Evolutionary conservation across 192 early-diverging fungal species (phyloP).

Genomic region (Chytriomyces sp.): DNA sequence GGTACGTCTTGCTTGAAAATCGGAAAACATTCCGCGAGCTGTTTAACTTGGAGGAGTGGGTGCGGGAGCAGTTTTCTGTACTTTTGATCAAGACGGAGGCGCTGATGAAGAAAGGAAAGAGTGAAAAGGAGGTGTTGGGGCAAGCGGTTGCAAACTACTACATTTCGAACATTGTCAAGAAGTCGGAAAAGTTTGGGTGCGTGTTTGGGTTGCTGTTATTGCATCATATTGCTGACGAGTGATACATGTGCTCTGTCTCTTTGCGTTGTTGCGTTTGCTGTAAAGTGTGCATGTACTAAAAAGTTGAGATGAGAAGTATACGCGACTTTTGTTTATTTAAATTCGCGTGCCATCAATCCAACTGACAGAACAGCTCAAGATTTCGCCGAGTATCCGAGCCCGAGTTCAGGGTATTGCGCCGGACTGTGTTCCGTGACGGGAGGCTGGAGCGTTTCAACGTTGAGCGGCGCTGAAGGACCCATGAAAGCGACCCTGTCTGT

Average conservation of each 20-base stretch:
- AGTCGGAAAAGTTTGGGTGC: neutral
- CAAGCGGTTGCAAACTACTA: slow-evolving; percentile 23
- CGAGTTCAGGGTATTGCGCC: slow-evolving; percentile 66
- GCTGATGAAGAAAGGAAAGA: neutral
- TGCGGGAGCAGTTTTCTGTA: slow-evolving; percentile 20
- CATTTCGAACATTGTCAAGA: slow-evolving; percentile 29
- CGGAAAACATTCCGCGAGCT: neutral
- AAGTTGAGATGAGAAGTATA: neutral
- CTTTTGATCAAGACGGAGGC: slow-evolving; percentile 19
- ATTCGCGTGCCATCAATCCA: no score
- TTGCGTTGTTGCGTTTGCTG: neutral
- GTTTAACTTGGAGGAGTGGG: slow-evolving; percentile 32
- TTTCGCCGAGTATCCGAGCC: slow-evolving; percentile 59
- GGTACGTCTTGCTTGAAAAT: slow-evolving; percentile 15
- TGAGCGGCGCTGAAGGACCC: slow-evolving; percentile 60
- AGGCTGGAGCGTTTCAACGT: slow-evolving; percentile 40
- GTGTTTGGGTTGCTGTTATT: slow-evolving; percentile 31
- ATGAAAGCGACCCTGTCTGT: slow-evolving; percentile 62
- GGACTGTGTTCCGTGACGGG: slow-evolving; percentile 49
- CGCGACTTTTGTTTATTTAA: no score
- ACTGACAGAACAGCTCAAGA: no score
- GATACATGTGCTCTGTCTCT: neutral
- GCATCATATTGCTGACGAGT: slow-evolving; percentile 3
- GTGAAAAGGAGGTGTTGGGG: neutral
- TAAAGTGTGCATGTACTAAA: neutral